Evolutionary conservation across 208 protist genomes (phyloP).

Genomic region (Wallacemonas sp.): DNA sequence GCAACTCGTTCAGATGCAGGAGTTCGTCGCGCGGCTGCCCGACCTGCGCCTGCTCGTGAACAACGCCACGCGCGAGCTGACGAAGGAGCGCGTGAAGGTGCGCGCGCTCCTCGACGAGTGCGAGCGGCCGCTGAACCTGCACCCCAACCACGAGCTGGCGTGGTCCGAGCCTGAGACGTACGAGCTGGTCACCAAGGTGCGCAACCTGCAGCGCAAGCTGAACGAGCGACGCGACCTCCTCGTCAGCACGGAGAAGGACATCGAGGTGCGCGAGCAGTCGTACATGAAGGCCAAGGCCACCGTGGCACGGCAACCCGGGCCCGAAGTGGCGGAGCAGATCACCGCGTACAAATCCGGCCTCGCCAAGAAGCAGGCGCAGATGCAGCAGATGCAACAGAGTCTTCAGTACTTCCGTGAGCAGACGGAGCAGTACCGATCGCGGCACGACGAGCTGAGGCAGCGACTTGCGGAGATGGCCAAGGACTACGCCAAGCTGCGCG

Average conservation of each 20-base stretch:
- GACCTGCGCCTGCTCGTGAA: constrained; percentile 71
- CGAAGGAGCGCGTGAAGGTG: constrained; percentile 78
- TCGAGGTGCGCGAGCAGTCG: constrained; percentile 89
- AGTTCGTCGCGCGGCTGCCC: constrained; percentile 52
- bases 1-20: constrained; percentile 54
- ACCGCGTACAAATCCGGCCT: constrained; percentile 92
- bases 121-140: constrained; percentile 95
- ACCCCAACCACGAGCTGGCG: constrained; percentile 95
- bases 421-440: constrained; percentile 66
- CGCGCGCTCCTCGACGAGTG: constrained; percentile 94
- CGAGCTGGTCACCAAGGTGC: constrained; percentile 94
- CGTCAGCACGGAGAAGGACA: constrained; percentile 90
- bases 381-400: constrained; percentile 87
- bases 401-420: constrained; percentile 85
- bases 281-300: constrained; percentile 95
- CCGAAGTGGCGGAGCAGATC: constrained; percentile 96
- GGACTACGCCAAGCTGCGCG: constrained; percentile 28
- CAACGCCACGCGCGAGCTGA: constrained; percentile 61
- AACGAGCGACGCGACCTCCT: constrained; percentile 95
- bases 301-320: constrained; percentile 93
- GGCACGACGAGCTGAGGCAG: constrained; percentile 67
- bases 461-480: constrained; percentile 58
- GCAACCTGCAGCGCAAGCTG: constrained; percentile 95
- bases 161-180: constrained; percentile 94
- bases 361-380: constrained; percentile 92